Evolutionary conservation across 768 basidiomycete species (phyloP).

Genomic region (Naematelia aurantialba): DNA sequence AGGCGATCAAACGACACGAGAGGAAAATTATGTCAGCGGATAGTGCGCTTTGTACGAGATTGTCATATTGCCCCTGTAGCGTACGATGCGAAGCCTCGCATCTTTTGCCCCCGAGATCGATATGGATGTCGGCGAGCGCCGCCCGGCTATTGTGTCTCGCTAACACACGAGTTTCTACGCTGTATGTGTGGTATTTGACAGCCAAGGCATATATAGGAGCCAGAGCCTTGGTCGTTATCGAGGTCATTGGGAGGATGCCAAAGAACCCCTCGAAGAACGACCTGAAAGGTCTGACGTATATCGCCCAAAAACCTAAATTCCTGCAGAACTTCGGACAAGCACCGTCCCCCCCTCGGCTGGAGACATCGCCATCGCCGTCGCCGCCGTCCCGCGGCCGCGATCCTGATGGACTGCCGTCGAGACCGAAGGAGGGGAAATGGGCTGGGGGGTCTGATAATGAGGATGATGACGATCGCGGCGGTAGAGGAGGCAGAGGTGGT

Average conservation of each 20-base stretch:
- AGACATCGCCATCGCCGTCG: constrained; percentile 2
- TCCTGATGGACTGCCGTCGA: constrained; percentile 28
- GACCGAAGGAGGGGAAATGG: constrained; percentile 45
- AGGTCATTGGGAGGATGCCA: neutral
- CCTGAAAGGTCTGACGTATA: constrained; percentile 21
- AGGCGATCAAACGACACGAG: neutral
- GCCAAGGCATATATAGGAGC: too few species aligned
- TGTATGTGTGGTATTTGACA: too few species aligned
- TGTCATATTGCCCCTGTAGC: neutral
- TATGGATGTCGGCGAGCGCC: neutral
- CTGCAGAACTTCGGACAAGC: constrained; percentile 31
- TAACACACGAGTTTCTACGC: too few species aligned
- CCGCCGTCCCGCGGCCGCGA: constrained; percentile 19
- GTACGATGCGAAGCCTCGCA: too few species aligned
- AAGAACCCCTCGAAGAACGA: neutral
- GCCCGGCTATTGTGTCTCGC: neutral
- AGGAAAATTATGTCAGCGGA: neutral
- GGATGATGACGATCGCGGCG: constrained; percentile 15
- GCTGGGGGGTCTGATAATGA: constrained; percentile 45
- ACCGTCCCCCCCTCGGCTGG: constrained; percentile 6
- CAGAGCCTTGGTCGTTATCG: too few species aligned
- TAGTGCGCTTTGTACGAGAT: neutral
- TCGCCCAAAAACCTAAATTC: constrained; percentile 24
- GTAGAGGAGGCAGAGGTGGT: too few species aligned
- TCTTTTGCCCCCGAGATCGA: neutral